Evolutionary conservation across 2,329 filamentous ascomycete genomes (phyloP), one percentile per base, ranked within the genome.

Genomic region (Pseudonectria foliicola): DNA sequence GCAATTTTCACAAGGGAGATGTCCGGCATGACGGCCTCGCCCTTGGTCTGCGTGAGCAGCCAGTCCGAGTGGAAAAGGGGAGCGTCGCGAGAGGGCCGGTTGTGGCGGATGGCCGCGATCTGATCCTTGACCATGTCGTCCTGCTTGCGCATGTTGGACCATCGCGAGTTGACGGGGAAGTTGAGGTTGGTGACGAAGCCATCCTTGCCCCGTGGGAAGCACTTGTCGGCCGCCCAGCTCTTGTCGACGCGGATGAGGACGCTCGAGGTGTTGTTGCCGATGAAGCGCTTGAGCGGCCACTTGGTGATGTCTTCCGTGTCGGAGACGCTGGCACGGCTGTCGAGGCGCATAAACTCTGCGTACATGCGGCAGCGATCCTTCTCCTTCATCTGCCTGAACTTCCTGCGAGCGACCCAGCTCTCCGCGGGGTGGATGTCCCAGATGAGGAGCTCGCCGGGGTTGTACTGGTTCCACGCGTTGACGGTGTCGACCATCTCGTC

Each of bases 371-470:
- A 27, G 3, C 37, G 39, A 2, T 43, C 44, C 6, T 13, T 7
- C 7, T 32, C 21, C 12, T 36, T 14, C 13, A 49, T 27, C 1
- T 10, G 3, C 4, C 25, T 12, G n/a, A 26, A 44, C 6, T n/a
- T 10, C 10, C 29, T 31, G 11, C 29, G 13, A 3, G 31, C 27
- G 13, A 28, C 33, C 25, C 38, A 40, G 15, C 32, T 34, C 3
- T 48, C 42, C 3, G 7, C 7, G 21, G 39, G 28, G 25, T 56
- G 44, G 10, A 61, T 37, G 31, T 61, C 57, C 36, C 48, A 46
- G 35, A 61, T 59, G 46, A 56, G 46, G 29, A 61, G 45, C 40
- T 61, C 58, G 10, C 58, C 57, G 3, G 57, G 56, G 14, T 46
- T 29, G 6, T 50, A 27, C 0, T 37, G 21, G 30, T 52, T 55